phyloP scores from a whole-genome alignment of 1,284 basidiomycete genomes.

The Boletellus deceptivus region DNA sequence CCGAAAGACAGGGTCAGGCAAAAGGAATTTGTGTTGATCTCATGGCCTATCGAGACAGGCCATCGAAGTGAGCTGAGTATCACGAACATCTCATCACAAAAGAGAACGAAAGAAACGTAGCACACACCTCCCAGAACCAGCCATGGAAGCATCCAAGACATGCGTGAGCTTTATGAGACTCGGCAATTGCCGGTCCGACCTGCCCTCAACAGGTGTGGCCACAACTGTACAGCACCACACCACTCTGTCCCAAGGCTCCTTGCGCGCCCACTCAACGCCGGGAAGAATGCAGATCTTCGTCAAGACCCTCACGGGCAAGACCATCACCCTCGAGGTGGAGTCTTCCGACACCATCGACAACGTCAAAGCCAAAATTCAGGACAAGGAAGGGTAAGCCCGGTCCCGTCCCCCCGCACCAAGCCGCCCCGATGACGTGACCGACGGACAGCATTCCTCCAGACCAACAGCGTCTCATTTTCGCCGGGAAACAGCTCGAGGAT shows the following conservation, averaged over 20 bases:
- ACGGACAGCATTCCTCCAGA: slow-evolving; percentile 21
- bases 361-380: slow-evolving; percentile 26
- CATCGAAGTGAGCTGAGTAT: slow-evolving; percentile 67
- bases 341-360: slow-evolving; percentile 63
- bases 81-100: slow-evolving; percentile 49
- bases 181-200: slow-evolving; percentile 6
- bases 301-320: slow-evolving; percentile 97
- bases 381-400: slow-evolving; percentile 78
- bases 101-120: neutral
- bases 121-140: slow-evolving; percentile 13
- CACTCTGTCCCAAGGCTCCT: slow-evolving; percentile 20
- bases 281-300: slow-evolving; percentile 89
- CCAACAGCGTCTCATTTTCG: slow-evolving; percentile 27
- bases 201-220: slow-evolving; percentile 39
- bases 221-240: slow-evolving; percentile 47
- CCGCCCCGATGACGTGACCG: neutral
- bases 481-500: slow-evolving; percentile 70
- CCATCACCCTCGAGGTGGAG: slow-evolving; percentile 98
- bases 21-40: slow-evolving; percentile 48
- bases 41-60: slow-evolving; percentile 41
- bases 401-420: too few species aligned
- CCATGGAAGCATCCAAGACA: neutral
- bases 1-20: slow-evolving; percentile 34
- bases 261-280: neutral
- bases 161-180: neutral